Evolutionary conservation across 78 protist genomes (phyloP).

Genomic region (Mantamonas sphyraenae): DNA sequence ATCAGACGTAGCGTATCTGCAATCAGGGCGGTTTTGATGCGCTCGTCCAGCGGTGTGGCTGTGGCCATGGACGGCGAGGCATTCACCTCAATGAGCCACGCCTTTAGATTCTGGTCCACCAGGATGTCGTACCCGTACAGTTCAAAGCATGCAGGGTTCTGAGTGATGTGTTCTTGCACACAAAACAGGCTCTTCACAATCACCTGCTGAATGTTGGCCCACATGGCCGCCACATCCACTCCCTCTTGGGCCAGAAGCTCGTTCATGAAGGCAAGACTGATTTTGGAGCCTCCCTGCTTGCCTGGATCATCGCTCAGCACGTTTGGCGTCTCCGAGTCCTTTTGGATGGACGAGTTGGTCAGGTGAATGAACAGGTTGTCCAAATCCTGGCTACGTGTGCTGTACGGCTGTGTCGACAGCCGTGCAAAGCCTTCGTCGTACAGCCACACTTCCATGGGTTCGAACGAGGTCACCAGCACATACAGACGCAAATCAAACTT

Average conservation of each 20-base stretch:
- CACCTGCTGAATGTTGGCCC: not conserved
- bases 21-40: no score
- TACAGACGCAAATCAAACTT: no score
- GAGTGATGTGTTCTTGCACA: constrained; percentile 3
- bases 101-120: constrained; percentile 22
- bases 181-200: not conserved
- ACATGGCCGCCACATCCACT: not conserved
- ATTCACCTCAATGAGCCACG: no score
- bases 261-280: not conserved
- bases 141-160: constrained; percentile 2
- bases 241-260: not conserved
- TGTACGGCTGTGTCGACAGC: constrained; percentile 16
- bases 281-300: not conserved
- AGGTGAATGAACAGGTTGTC: constrained; percentile 19
- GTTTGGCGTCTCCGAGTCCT: not conserved
- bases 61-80: constrained; percentile 7
- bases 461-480: constrained; percentile 21
- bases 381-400: not conserved
- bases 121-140: constrained; percentile 37
- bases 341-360: constrained; percentile 19
- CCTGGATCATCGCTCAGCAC: not conserved
- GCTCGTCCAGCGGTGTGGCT: not conserved
- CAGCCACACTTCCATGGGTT: constrained; percentile 32
- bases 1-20: no score
- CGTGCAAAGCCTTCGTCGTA: constrained; percentile 26